These are phyloP conservation scores for Schwanniomyces etchellsii DNA, from an alignment of 1,139 yeast species.

Conservation along the genomic window DNA sequence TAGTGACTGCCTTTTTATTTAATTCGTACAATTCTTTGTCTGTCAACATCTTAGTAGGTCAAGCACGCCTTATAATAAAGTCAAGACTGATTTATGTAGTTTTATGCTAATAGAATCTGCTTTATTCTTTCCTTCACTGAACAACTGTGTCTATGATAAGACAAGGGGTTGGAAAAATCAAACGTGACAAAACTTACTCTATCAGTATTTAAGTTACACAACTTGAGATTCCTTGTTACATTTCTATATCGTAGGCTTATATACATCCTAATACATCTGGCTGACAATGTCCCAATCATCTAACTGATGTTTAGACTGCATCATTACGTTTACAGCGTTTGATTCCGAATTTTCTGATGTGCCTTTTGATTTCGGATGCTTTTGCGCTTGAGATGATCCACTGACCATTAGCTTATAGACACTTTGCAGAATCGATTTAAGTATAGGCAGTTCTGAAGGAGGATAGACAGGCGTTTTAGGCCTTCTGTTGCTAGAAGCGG, in stretches of 20 bases:
- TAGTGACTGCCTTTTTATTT: conserved; percentile 87
- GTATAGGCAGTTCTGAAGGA: neutral
- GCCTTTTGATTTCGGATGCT: neutral
- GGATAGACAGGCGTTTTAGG: neutral
- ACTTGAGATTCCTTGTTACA: no score
- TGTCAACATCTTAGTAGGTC: conserved; percentile 28
- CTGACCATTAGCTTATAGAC: conserved; percentile 23
- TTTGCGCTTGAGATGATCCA: conserved; percentile 6
- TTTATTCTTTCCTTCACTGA: no score
- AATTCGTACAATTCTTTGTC: conserved; percentile 65
- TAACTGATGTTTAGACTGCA: conserved; percentile 24
- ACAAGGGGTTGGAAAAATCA: neutral
- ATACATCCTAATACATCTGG: conserved; percentile 14
- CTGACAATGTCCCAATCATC: conserved; percentile 44
- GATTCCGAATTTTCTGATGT: conserved; percentile 1
- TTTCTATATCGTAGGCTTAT: no score
- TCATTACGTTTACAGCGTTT: conserved; percentile 10
- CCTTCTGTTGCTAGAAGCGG: neutral
- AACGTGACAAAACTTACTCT: conserved; percentile 6
- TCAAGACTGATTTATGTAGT: neutral
- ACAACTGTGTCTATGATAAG: conserved; percentile 5
- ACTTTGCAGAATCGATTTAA: conserved; percentile 19
- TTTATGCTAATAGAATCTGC: no score
- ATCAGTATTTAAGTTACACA: no score
- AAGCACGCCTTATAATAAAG: neutral